phyloP scores from a whole-genome alignment of 108 stramenopile genomes.

The Phaeodactylum tricornutum region DNA sequence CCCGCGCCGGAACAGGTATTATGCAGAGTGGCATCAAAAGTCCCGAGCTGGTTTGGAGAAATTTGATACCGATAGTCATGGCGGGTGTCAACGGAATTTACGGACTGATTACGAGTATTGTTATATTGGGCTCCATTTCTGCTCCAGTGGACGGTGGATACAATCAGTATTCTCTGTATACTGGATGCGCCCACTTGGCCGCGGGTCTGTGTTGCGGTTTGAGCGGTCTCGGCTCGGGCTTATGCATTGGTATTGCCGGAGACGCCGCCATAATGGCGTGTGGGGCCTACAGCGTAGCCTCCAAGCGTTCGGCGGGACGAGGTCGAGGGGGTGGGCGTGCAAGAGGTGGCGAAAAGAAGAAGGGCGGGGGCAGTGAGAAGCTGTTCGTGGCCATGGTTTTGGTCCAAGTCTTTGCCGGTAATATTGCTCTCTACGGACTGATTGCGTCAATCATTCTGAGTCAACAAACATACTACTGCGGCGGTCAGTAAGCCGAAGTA shows the following conservation, averaged over 20 bases:
- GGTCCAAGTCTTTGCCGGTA: conserved; percentile 19
- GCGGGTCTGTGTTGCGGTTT: conserved; percentile 47
- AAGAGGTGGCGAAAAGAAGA: conserved; percentile 9
- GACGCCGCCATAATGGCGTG: conserved; percentile 16
- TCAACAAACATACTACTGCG: conserved; percentile 12
- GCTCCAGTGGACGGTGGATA: conserved; percentile 15
- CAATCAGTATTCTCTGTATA: conserved; percentile 37
- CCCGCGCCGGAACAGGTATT: conserved; percentile 33
- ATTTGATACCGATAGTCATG: conserved; percentile 46
- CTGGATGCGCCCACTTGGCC: conserved; percentile 33
- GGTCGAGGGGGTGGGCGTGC: neutral
- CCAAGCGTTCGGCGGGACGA: neutral
- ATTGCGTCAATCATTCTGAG: conserved; percentile 17
- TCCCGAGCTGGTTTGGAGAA: conserved; percentile 35
- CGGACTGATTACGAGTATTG: conserved; percentile 42
- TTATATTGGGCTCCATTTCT: conserved; percentile 24
- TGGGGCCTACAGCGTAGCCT: neutral
- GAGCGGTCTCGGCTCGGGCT: conserved; percentile 37
- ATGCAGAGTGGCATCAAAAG: conserved; percentile 35
- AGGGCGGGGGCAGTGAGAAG: conserved; percentile 10
- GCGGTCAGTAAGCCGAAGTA: neutral
- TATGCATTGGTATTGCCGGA: conserved; percentile 36
- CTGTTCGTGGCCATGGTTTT: conserved; percentile 15
- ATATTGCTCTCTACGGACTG: conserved; percentile 12
- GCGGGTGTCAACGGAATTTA: conserved; percentile 48